phyloP scores from a whole-genome alignment of 108 stramenopile genomes.

The Discostella stelligeroides region DNA sequence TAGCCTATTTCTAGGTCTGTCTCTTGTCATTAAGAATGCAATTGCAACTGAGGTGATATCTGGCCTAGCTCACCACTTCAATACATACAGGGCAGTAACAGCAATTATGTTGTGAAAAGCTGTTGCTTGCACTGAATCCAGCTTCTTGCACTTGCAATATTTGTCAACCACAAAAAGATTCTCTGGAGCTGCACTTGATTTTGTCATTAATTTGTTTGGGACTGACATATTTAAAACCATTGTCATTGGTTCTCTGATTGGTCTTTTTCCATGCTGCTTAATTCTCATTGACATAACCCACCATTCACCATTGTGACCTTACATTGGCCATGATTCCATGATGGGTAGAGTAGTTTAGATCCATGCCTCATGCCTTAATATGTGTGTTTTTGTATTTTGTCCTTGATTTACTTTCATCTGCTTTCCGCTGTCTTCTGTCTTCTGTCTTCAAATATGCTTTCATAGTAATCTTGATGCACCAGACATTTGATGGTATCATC shows the following conservation, averaged over 20 bases:
- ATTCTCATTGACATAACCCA: slow-evolving; percentile 3
- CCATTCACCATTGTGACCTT: background rate
- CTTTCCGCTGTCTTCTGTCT: too few relatives aligned
- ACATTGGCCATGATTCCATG: background rate
- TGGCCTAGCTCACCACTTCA: background rate
- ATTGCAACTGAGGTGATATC: slow-evolving; percentile 51
- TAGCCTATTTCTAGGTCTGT: too few relatives aligned
- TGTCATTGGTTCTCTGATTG: too few relatives aligned
- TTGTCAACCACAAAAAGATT: background rate
- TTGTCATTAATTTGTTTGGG: background rate
- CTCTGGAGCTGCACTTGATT: background rate
- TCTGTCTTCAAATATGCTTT: background rate
- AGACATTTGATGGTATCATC: background rate
- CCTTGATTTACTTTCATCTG: slow-evolving; percentile 13
- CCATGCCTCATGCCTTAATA: slow-evolving; percentile 5
- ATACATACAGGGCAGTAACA: background rate
- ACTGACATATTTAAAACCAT: too few relatives aligned
- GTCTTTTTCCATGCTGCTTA: too few relatives aligned
- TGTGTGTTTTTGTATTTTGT: background rate
- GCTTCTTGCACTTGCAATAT: background rate
- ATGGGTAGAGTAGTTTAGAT: background rate
- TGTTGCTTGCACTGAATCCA: background rate
- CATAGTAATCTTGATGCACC: background rate
- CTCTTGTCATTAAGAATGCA: slow-evolving; percentile 54
- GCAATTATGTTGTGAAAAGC: slow-evolving; percentile 15